Conservation (phyloP, 2,329 filamentous ascomycete genomes). For the Nemania abortiva region DNA sequence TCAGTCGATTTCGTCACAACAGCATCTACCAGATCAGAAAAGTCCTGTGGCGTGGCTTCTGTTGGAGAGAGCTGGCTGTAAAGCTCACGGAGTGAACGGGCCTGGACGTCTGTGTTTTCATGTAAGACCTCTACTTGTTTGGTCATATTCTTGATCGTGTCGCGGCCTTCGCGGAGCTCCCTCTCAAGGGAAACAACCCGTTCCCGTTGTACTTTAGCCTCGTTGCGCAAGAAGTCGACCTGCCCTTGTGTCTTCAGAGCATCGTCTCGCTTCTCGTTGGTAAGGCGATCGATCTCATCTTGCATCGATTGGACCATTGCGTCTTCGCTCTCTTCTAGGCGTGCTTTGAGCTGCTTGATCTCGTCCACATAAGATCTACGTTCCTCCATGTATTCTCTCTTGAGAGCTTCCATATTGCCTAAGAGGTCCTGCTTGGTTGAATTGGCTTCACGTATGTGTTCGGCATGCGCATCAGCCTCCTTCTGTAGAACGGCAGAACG, state of each 20-base stretch:
- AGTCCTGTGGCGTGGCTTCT: slow-evolving; percentile 66
- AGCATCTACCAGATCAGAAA: slow-evolving; percentile 69
- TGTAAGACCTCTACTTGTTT: slow-evolving; percentile 65
- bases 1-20: slow-evolving; percentile 70
- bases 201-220: slow-evolving; percentile 70
- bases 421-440: slow-evolving; percentile 94
- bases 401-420: slow-evolving; percentile 92
- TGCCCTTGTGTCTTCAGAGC: slow-evolving; percentile 70
- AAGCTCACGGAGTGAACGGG: slow-evolving; percentile 68
- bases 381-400: slow-evolving; percentile 88
- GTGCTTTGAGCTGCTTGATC: slow-evolving; percentile 78
- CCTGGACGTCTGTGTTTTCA: slow-evolving; percentile 64
- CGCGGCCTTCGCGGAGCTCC: slow-evolving; percentile 66
- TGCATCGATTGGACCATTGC: slow-evolving; percentile 83
- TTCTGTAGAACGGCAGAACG: slow-evolving; percentile 74
- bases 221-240: slow-evolving; percentile 71
- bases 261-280: slow-evolving; percentile 69
- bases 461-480: slow-evolving; percentile 71
- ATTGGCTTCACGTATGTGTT: slow-evolving; percentile 84
- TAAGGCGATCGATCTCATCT: slow-evolving; percentile 75
- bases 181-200: slow-evolving; percentile 69
- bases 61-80: slow-evolving; percentile 69
- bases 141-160: slow-evolving; percentile 64
- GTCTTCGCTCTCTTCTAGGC: slow-evolving; percentile 89
- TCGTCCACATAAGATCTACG: slow-evolving; percentile 86